Base-by-base conservation (phyloP, 1,139 yeast genomes). In the Kodamaea arcana region DNA sequence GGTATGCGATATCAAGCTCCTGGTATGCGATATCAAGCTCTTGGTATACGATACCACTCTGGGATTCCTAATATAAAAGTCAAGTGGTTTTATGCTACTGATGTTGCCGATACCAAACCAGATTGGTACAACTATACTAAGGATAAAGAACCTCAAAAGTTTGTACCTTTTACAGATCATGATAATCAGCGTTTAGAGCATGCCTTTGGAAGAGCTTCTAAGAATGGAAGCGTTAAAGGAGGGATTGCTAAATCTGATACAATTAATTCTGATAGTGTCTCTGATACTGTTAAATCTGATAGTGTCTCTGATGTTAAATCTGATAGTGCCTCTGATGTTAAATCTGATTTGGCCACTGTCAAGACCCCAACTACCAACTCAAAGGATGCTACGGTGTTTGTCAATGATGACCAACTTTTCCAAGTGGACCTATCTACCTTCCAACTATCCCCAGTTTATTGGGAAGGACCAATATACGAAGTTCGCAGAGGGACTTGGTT, bases 401-500 rank as follows among this genome's bases (percentile, higher is more conserved):
- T 90, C 3, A 83, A 83, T 49, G 96, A 87, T 48, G 98, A 90
- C 49, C 74, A 76, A 22, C 60, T 90, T 27, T 85, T 83, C 48
- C 76, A 80, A 47, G 96, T 88, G 2, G 77, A 86, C 49, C 44
- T 90, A 20, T 45, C 54, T 2, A 56, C 61, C 6, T 69, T 78
- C 54, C 71, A 70, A 35, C 56, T 90, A 46, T 46, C 62, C 1
- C 95, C 97, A 0, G 73, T 82, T 0, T 90, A 81, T 54, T 90
- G 97, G 97, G 81, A 78, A 3, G 97, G 97, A 1, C 94, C 97
- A 0, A 62, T 68, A 1, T 92, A 80, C 51, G 92, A 84, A 43
- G 85, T 90, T 1, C 68, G 96, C 25, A 62, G 97, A 33, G 96
- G 96, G 0, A 58, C 79, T 1, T 90, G 98, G 98, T 87, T 86